Evolutionary conservation across 805 yeast species (phyloP).

Genomic region (Cyberlindnera nakhonratchasimensis): DNA sequence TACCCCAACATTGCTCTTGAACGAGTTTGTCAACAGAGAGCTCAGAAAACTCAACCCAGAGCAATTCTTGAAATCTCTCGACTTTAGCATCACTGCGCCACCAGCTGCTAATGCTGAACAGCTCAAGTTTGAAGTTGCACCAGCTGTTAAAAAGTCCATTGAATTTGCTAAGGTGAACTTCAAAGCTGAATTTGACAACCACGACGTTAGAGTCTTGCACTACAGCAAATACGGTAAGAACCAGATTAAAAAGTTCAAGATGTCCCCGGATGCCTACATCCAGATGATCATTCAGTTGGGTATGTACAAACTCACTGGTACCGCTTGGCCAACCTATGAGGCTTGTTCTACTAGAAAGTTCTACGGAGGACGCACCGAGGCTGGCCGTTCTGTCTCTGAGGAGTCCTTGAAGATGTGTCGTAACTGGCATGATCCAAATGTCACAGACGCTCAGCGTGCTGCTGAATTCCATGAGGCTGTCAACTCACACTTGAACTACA

Average conservation of each 20-base stretch:
- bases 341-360: conserved; percentile 91
- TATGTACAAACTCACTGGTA: conserved; percentile 77
- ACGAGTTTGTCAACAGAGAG: conserved; percentile 65
- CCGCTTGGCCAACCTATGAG: conserved; percentile 87
- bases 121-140: conserved; percentile 57
- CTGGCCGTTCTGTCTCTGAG: conserved; percentile 77
- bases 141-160: conserved; percentile 49
- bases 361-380: conserved; percentile 90
- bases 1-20: conserved; percentile 86
- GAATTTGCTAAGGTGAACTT: conserved; percentile 55
- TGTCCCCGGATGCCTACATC: conserved; percentile 89
- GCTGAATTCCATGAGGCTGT: conserved; percentile 69
- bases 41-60: conserved; percentile 44
- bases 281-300: conserved; percentile 92
- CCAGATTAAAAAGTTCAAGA: conserved; percentile 76
- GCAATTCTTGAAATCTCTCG: conserved; percentile 25
- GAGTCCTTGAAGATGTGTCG: conserved; percentile 70
- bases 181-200: conserved; percentile 47
- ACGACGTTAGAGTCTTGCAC: conserved; percentile 76
- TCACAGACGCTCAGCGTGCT: conserved; percentile 51
- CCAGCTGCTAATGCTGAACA: conserved; percentile 22
- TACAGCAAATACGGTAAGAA: conserved; percentile 84
- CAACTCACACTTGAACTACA: conserved; percentile 68
- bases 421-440: conserved; percentile 59
- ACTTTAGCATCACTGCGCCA: conserved; percentile 6